Evolutionary conservation across 495 filamentous ascomycete species (phyloP).

Genomic region (Pseudotulostoma volvatum): DNA sequence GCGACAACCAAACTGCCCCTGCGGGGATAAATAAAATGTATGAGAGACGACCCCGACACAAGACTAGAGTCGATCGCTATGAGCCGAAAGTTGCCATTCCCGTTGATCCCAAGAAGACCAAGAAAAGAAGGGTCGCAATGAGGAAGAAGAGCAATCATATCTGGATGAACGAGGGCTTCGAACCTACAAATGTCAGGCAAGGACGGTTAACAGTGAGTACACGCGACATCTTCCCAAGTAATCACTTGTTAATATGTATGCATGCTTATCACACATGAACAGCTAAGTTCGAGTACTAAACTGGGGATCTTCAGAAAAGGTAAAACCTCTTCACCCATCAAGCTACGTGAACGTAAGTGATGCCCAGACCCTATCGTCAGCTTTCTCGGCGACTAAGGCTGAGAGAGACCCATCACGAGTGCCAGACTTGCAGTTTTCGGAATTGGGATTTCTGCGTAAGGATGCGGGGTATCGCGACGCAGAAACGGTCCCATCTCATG

Average conservation of each 20-base stretch:
- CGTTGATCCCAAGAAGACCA: too few species aligned
- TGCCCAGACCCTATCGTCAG: too few species aligned
- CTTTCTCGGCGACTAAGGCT: too few species aligned
- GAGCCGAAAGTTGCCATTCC: slow-evolving; percentile 14
- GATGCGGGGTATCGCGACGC: too few species aligned
- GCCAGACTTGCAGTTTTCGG: too few species aligned
- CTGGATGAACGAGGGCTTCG: slow-evolving; percentile 46
- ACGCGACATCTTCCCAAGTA: neutral
- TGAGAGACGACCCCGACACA: slow-evolving; percentile 42
- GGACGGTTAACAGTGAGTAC: slow-evolving; percentile 45
- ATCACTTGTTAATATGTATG: slow-evolving; percentile 8
- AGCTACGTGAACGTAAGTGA: slow-evolving; percentile 28
- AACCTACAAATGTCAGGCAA: slow-evolving; percentile 43
- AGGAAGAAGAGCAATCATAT: slow-evolving; percentile 26
- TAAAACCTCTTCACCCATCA: slow-evolving; percentile 41
- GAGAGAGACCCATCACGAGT: too few species aligned
- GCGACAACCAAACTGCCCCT: slow-evolving; percentile 15
- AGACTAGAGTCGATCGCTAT: slow-evolving; percentile 41
- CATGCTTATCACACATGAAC: slow-evolving; percentile 2
- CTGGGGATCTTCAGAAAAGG: slow-evolving; percentile 58
- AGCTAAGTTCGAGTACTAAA: slow-evolving; percentile 35
- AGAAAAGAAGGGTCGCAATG: slow-evolving; percentile 19
- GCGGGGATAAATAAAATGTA: too few species aligned
- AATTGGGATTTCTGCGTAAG: too few species aligned
- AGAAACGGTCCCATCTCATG: too few species aligned